Evolutionary conservation across 1,284 basidiomycete genomes (phyloP).

Genomic region (Paramarasmius palmivorus): DNA sequence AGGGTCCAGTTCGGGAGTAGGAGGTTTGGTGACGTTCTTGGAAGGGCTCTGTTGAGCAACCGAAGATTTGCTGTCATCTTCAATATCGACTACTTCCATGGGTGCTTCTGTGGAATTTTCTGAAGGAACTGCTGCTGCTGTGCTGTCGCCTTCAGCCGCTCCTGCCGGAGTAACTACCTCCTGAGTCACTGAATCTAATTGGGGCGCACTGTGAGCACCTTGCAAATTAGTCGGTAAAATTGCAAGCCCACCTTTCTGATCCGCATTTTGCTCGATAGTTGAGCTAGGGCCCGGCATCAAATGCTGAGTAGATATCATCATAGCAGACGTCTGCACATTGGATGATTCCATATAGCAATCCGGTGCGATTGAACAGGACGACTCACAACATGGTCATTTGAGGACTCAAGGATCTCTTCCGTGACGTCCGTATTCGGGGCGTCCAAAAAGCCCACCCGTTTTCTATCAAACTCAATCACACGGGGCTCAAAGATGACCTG

Average conservation of each 20-base stretch:
- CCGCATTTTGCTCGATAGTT: slow-evolving; percentile 23
- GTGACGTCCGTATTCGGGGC: slow-evolving; percentile 57
- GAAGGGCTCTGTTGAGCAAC: slow-evolving; percentile 17
- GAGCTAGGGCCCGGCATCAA: slow-evolving; percentile 50
- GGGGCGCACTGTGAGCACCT: not conserved
- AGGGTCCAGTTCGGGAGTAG: slow-evolving; percentile 10
- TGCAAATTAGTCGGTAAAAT: not conserved
- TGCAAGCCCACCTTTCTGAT: slow-evolving; percentile 12
- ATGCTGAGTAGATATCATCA: slow-evolving; percentile 86
- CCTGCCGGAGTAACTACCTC: slow-evolving; percentile 9
- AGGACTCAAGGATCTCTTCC: slow-evolving; percentile 72
- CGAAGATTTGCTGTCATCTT: slow-evolving; percentile 45
- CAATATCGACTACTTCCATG: slow-evolving; percentile 51
- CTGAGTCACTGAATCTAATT: not conserved
- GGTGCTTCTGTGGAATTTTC: slow-evolving; percentile 34
- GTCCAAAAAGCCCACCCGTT: slow-evolving; percentile 53
- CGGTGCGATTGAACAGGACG: not conserved
- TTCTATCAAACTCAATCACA: slow-evolving; percentile 86
- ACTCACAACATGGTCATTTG: slow-evolving; percentile 63
- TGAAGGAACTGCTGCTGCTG: slow-evolving; percentile 23
- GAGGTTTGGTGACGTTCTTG: slow-evolving; percentile 6
- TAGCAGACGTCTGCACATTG: slow-evolving; percentile 45
- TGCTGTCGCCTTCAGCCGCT: slow-evolving; percentile 31
- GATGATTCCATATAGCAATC: slow-evolving; percentile 4
- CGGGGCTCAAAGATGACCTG: slow-evolving; percentile 93